These are phyloP conservation scores for Angophora floribunda DNA, from an alignment of 345 rosid species.

Conservation along the genomic window DNA sequence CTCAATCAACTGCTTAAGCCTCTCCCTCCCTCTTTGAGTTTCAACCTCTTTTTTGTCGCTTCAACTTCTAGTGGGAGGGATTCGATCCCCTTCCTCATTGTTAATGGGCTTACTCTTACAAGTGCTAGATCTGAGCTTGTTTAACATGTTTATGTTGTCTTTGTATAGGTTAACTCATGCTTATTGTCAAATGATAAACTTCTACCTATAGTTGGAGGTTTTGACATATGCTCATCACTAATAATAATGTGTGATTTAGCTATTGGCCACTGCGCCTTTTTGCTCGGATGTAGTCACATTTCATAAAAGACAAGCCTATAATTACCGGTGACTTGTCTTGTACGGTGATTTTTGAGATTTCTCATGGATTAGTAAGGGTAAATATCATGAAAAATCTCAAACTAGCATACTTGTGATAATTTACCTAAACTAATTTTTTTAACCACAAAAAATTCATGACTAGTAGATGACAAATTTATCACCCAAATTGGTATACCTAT, in stretches of 20 bases:
- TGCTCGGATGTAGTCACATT: rapidly evolving
- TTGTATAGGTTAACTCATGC: rapidly evolving
- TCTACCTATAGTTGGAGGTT: rapidly evolving
- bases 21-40: no score
- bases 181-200: no score
- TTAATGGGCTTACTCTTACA: rapidly evolving
- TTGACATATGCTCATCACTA: rapidly evolving
- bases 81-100: rapidly evolving
- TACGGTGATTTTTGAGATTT: rapidly evolving
- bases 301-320: background rate
- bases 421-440: no score
- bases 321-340: no score
- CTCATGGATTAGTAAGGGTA: rapidly evolving
- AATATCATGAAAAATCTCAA: no score
- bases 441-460: no score
- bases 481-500: no score
- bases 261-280: rapidly evolving
- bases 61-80: background rate
- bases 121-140: no score
- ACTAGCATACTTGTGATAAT: no score
- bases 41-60: rapidly evolving
- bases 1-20: background rate
- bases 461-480: no score
- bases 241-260: rapidly evolving
- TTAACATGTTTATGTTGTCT: background rate